phyloP scores from a whole-genome alignment of 331 rosid genomes.

The Rosa hybrid region DNA sequence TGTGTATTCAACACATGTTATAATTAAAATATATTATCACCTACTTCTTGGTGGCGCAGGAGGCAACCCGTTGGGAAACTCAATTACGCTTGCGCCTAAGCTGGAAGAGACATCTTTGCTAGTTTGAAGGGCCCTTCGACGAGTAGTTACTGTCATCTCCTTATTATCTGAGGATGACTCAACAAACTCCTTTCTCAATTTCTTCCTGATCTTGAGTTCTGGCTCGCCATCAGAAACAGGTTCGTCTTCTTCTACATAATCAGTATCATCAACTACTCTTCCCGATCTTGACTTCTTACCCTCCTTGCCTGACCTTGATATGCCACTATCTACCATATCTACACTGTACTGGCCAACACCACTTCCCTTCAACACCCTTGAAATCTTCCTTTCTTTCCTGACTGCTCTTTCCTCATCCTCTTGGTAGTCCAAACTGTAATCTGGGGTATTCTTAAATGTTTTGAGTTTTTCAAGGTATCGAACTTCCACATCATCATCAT shows the following conservation, averaged over 20 bases:
- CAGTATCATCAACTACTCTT: constrained; percentile 31
- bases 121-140: constrained; percentile 74
- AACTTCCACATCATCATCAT: constrained; percentile 25
- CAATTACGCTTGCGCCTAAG: constrained; percentile 48
- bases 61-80: constrained; percentile 77
- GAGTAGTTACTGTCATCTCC: constrained; percentile 70
- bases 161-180: constrained; percentile 59
- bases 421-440: constrained; percentile 26
- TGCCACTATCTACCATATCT: constrained; percentile 30
- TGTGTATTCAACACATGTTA: constrained; percentile 21
- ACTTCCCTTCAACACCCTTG: constrained; percentile 35
- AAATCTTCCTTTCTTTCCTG: constrained; percentile 38
- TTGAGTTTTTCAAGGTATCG: constrained; percentile 43
- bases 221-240: constrained; percentile 31
- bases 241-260: constrained; percentile 42
- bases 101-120: constrained; percentile 56
- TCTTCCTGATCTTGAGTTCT: constrained; percentile 29
- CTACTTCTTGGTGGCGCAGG: constrained; percentile 86
- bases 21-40: constrained; percentile 31
- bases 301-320: constrained; percentile 31
- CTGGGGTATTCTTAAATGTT: constrained; percentile 28
- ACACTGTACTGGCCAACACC: constrained; percentile 13
- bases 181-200: constrained; percentile 60
- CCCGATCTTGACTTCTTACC: constrained; percentile 35
- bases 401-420: constrained; percentile 41